Conservation (phyloP, 768 basidiomycete genomes). For the Lactarius hatsudake region DNA sequence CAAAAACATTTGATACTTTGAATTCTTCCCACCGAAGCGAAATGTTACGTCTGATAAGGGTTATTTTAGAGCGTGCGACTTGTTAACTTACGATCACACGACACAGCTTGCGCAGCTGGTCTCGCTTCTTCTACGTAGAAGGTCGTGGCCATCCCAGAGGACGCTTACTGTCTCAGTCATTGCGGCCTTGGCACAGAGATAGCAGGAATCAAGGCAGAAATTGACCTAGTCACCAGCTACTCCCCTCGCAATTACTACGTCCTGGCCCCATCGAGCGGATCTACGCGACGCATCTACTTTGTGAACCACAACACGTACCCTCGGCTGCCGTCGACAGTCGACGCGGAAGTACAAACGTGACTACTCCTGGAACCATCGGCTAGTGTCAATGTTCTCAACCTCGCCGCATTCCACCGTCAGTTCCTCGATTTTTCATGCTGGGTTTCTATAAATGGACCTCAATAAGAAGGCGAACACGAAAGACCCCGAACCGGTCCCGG, state of each 20-base stretch:
- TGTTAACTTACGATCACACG: background rate
- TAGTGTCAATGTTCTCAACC: conserved; percentile 49
- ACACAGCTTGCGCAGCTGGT: background rate
- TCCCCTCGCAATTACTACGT: background rate
- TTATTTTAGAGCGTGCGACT: too few species aligned
- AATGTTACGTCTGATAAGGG: too few species aligned
- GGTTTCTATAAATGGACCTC: too few species aligned
- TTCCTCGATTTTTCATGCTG: too few species aligned
- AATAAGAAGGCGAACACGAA: too few species aligned
- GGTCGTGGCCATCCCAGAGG: background rate
- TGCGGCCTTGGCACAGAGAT: background rate
- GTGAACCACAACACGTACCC: conserved; percentile 78
- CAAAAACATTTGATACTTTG: too few species aligned
- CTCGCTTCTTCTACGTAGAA: conserved; percentile 7
- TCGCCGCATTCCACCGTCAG: conserved; percentile 69
- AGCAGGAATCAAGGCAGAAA: background rate
- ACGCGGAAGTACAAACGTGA: conserved; percentile 92
- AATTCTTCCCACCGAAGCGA: too few species aligned
- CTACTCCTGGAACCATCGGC: conserved; percentile 74
- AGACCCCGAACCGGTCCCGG: too few species aligned
- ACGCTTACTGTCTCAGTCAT: background rate
- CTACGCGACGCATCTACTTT: conserved; percentile 39
- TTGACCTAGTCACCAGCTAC: background rate
- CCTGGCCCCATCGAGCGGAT: background rate
- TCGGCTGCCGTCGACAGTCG: conserved; percentile 73